Conservation (phyloP, 2,329 filamentous ascomycete genomes). For the Chaetomium globosum region DNA sequence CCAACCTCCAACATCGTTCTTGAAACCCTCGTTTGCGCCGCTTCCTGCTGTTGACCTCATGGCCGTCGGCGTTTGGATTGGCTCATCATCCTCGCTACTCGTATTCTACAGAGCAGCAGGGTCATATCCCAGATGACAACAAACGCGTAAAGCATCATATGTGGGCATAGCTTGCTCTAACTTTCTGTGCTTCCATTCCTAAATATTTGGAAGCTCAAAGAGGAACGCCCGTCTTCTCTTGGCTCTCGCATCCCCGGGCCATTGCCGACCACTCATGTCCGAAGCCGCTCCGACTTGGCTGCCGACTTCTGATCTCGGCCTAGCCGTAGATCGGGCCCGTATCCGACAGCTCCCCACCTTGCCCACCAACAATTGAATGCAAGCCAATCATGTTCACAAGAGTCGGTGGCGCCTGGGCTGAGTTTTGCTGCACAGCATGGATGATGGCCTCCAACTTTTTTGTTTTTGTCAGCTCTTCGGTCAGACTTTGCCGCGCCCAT, state of each 20-base stretch:
- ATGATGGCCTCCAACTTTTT: neutral
- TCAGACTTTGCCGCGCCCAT: constrained; percentile 20
- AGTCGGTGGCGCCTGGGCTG: neutral
- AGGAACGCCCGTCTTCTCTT: neutral
- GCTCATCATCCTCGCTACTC: neutral
- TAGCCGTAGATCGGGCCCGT: constrained; percentile 16
- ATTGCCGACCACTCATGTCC: constrained; percentile 3
- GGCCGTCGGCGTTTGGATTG: neutral
- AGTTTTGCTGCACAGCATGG: constrained; percentile 3
- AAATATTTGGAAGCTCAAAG: neutral
- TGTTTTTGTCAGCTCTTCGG: constrained; percentile 10
- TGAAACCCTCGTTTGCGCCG: neutral
- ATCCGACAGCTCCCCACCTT: constrained; percentile 20
- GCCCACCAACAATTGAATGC: neutral
- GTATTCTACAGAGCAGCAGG: neutral
- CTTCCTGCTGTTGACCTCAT: neutral
- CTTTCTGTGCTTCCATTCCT: too few relatives aligned
- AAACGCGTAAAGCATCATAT: neutral
- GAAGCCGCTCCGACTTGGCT: constrained; percentile 21
- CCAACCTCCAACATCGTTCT: neutral
- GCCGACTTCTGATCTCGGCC: constrained; percentile 3
- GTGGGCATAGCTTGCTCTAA: neutral
- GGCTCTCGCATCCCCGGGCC: neutral
- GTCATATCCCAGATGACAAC: neutral
- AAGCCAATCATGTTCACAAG: constrained; percentile 11